Evolutionary conservation across 2,329 filamentous ascomycete genomes (phyloP).

Genomic region (Lachnellula hyalina): DNA sequence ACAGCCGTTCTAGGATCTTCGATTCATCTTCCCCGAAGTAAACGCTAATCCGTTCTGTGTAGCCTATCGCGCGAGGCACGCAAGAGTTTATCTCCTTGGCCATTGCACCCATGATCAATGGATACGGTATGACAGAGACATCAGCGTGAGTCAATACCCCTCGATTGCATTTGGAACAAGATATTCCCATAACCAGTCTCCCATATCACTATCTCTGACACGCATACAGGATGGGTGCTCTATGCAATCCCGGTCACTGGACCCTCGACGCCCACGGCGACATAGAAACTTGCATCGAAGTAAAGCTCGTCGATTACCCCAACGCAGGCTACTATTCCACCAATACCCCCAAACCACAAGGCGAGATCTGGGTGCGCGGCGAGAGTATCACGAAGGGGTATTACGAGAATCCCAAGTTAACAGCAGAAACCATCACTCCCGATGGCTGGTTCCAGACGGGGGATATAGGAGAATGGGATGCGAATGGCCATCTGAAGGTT

Average conservation of each 20-base stretch:
- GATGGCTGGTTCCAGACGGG: conserved; percentile 88
- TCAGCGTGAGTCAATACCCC: conserved; percentile 42
- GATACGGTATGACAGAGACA: conserved; percentile 92
- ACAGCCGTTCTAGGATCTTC: too few relatives aligned
- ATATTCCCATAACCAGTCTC: neutral
- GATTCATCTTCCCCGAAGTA: too few relatives aligned
- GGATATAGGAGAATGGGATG: conserved; percentile 75
- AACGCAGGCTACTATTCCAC: conserved; percentile 72
- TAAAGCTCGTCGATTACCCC: conserved; percentile 84
- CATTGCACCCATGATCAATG: conserved; percentile 84
- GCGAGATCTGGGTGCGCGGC: conserved; percentile 86
- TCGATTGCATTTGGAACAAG: neutral
- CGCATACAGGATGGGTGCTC: conserved; percentile 73
- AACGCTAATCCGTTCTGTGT: too few relatives aligned
- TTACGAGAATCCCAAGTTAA: conserved; percentile 80
- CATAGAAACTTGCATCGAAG: conserved; percentile 67
- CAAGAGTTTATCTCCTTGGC: conserved; percentile 85
- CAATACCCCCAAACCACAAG: conserved; percentile 64
- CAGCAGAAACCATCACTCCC: conserved; percentile 61
- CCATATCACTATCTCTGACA: conserved; percentile 52
- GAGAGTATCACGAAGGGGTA: conserved; percentile 68
- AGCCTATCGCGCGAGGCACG: conserved; percentile 75
- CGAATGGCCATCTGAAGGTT: conserved; percentile 65
- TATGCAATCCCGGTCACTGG: conserved; percentile 79
- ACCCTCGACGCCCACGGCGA: conserved; percentile 71